Conservation (phyloP, 352 stramenopile species). For the Poterioochromonas sp. region DNA sequence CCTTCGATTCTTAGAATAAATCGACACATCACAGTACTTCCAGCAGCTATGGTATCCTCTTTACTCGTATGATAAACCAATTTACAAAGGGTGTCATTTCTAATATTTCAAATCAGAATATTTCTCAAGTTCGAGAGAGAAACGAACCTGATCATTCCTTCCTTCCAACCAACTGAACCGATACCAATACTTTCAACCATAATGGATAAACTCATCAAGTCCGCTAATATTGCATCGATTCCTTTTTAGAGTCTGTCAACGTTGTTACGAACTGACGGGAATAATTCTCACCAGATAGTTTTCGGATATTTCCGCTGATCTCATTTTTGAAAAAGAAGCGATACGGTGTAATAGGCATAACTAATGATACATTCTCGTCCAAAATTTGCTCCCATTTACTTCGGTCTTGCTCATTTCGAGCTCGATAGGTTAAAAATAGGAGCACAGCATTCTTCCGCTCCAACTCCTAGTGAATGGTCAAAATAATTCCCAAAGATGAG, state of each 20-base stretch:
- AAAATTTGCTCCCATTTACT: constrained; percentile 46
- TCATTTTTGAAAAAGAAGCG: constrained; percentile 46
- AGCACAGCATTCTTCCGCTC: not conserved
- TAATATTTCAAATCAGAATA: not conserved
- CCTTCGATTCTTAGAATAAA: not conserved
- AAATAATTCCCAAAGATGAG: no score
- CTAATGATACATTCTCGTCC: constrained; percentile 53
- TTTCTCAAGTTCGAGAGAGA: not conserved
- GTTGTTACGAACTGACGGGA: no score
- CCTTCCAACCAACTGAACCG: not conserved
- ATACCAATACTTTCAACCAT: constrained; percentile 11
- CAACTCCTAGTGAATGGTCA: no score
- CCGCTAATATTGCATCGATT: not conserved
- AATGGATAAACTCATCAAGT: not conserved
- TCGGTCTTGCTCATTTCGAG: constrained; percentile 7
- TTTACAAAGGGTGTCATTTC: not conserved
- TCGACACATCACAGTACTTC: not conserved
- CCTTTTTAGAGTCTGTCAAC: no score
- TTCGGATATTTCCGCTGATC: not conserved
- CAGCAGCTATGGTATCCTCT: not conserved
- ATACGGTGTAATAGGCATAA: constrained; percentile 51
- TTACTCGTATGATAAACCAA: not conserved
- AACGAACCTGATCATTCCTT: not conserved
- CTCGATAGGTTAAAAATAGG: constrained; percentile 40
- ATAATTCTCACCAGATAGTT: no score